A percentile compares a stretch with the other conserved stretches of the same genome.
Evolutionary conservation across 1,139 yeast genomes (phyloP).

Genomic region (Kurtzmaniella quercitrusa): DNA sequence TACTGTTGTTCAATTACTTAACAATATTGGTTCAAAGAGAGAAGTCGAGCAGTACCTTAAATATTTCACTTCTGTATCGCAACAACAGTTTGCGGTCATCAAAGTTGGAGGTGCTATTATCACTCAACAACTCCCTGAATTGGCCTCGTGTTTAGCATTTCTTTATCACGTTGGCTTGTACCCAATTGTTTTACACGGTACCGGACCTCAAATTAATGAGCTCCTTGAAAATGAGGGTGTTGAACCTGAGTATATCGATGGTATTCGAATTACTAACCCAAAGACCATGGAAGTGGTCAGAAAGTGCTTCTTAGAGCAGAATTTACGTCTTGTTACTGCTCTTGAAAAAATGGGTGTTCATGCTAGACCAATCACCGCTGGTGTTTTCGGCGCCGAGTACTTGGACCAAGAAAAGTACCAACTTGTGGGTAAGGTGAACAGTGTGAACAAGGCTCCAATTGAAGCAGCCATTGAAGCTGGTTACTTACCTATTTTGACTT

Average conservation of each 20-base stretch:
- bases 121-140: conserved; percentile 86
- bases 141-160: conserved; percentile 94
- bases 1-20: conserved; percentile 89
- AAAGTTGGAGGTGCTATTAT: conserved; percentile 99
- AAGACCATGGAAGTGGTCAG: conserved; percentile 96
- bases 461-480: conserved; percentile 97
- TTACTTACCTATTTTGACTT: conserved; percentile 91
- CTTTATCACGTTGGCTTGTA: conserved; percentile 95
- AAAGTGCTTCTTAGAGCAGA: conserved; percentile 91
- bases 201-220: conserved; percentile 98
- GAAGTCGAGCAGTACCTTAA: conserved; percentile 97
- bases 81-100: conserved; percentile 96
- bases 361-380: conserved; percentile 98
- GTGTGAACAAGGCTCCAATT: conserved; percentile 85
- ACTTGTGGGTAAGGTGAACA: conserved; percentile 83
- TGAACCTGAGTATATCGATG: conserved; percentile 94
- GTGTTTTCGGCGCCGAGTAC: conserved; percentile 93
- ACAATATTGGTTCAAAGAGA: conserved; percentile 93
- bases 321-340: conserved; percentile 90
- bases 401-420: conserved; percentile 87
- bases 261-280: conserved; percentile 93
- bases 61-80: conserved; percentile 91
- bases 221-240: conserved; percentile 91
- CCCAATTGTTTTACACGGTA: conserved; percentile 95
- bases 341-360: conserved; percentile 94